Percentiles rank a stretch among this genome's conserved stretches.
phyloP scores from a whole-genome alignment of 208 protist genomes.

The Vickermania ingenoplastis region DNA sequence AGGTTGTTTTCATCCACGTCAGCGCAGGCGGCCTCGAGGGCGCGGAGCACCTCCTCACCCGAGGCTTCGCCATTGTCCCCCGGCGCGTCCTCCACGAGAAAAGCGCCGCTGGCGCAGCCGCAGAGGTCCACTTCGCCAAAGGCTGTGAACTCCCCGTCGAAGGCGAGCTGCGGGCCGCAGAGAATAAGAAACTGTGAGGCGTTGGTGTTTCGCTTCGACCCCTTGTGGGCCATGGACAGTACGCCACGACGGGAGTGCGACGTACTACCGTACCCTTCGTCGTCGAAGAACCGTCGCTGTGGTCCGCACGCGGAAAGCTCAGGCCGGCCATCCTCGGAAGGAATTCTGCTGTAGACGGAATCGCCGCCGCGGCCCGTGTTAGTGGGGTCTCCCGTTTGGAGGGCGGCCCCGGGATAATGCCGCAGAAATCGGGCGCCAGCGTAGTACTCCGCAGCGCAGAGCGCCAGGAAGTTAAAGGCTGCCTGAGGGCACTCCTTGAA shows the following conservation, averaged over 20 bases:
- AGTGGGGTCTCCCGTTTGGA: slow-evolving; percentile 89
- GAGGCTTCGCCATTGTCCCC: slow-evolving; percentile 13
- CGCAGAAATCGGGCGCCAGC: slow-evolving; percentile 92
- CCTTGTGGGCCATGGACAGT: slow-evolving; percentile 93
- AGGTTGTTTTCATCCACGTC: slow-evolving; percentile 48
- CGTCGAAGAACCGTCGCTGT: slow-evolving; percentile 47
- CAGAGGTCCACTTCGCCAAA: slow-evolving; percentile 87
- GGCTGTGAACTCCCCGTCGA: slow-evolving; percentile 91
- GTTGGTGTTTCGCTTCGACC: slow-evolving; percentile 78
- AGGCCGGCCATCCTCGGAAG: background rate
- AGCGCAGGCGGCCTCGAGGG: slow-evolving; percentile 27
- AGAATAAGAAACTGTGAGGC: slow-evolving; percentile 88
- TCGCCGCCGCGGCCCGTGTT: slow-evolving; percentile 92
- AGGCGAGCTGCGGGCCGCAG: slow-evolving; percentile 31
- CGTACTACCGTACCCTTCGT: slow-evolving; percentile 89
- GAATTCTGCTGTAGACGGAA: slow-evolving; percentile 78
- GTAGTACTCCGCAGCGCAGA: slow-evolving; percentile 92
- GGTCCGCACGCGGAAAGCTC: background rate
- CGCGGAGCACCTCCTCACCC: slow-evolving; percentile 38
- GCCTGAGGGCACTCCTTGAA: slow-evolving; percentile 75
- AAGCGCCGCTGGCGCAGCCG: background rate
- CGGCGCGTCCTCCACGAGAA: background rate
- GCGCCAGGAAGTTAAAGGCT: slow-evolving; percentile 95
- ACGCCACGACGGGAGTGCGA: slow-evolving; percentile 76
- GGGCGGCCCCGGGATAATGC: slow-evolving; percentile 85